Conservation (phyloP, 2,329 filamentous ascomycete genomes). For the Teratosphaeria nubilosa region DNA sequence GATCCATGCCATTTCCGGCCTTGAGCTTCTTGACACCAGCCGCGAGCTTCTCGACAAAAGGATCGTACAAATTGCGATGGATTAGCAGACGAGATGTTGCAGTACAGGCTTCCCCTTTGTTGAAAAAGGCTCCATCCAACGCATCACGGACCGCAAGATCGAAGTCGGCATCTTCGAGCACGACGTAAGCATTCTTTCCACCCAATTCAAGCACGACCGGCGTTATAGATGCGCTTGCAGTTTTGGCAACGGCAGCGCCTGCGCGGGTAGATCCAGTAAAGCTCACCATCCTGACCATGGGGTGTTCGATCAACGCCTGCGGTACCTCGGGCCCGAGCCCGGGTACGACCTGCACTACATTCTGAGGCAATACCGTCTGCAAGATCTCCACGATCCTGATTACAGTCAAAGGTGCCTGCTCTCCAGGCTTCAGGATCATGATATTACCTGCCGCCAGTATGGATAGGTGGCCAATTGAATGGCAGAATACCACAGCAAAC, state of each 20-base stretch:
- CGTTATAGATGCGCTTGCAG: conserved; percentile 47
- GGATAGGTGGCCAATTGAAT: conserved; percentile 21
- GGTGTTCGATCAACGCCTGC: conserved; percentile 6
- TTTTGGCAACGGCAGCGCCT: conserved; percentile 37
- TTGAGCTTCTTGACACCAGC: conserved; percentile 40
- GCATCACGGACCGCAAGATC: conserved; percentile 55
- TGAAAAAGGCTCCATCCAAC: conserved; percentile 46
- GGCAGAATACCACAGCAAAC: conserved; percentile 13
- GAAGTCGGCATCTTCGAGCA: conserved; percentile 47
- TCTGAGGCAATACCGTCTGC: conserved; percentile 7
- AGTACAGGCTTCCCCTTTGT: conserved; percentile 48
- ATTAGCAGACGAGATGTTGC: conserved; percentile 47
- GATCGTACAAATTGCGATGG: conserved; percentile 45
- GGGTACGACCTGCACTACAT: conserved; percentile 8
- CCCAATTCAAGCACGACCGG: conserved; percentile 48
- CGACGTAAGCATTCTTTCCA: conserved; percentile 44
- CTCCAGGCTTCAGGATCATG: conserved; percentile 20
- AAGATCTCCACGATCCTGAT: conserved; percentile 15
- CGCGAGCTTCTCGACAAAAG: conserved; percentile 49
- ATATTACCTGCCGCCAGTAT: conserved; percentile 27
- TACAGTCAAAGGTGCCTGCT: conserved; percentile 14
- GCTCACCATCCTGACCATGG: conserved; percentile 60
- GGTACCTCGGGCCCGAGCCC: conserved; percentile 9
- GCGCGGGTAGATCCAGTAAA: conserved; percentile 65
- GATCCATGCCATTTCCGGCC: conserved; percentile 55